Evolutionary conservation across 2,329 filamentous ascomycete species (phyloP).

Genomic region (Colletotrichum eleusines): DNA sequence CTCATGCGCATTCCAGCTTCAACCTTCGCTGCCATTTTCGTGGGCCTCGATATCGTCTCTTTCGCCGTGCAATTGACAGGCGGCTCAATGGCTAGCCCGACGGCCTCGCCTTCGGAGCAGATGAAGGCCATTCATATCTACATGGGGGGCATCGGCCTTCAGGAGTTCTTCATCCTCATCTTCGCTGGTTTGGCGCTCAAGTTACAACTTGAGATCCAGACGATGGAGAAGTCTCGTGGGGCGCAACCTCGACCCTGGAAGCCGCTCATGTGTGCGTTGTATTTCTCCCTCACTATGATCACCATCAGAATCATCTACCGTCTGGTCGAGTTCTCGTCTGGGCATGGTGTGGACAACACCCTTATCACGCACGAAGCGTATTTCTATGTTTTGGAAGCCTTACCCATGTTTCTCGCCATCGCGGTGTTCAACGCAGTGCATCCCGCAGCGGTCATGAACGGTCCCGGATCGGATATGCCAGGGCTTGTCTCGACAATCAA

Average conservation of each 20-base stretch:
- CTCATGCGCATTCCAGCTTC: slow-evolving; percentile 54
- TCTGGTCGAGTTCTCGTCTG: slow-evolving; percentile 62
- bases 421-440: slow-evolving; percentile 57
- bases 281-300: slow-evolving; percentile 53
- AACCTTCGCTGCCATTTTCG: slow-evolving; percentile 54
- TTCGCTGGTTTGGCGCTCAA: slow-evolving; percentile 56
- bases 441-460: slow-evolving; percentile 46
- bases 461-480: slow-evolving; percentile 34
- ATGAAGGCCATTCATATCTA: slow-evolving; percentile 55
- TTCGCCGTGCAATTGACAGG: slow-evolving; percentile 53
- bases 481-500: slow-evolving; percentile 12
- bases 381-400: slow-evolving; percentile 60
- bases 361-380: slow-evolving; percentile 54
- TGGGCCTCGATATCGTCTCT: slow-evolving; percentile 55
- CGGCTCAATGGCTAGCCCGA: slow-evolving; percentile 47
- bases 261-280: slow-evolving; percentile 49
- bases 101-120: slow-evolving; percentile 45
- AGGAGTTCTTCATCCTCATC: slow-evolving; percentile 63
- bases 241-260: slow-evolving; percentile 41
- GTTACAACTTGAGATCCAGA: slow-evolving; percentile 51
- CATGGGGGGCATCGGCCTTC: slow-evolving; percentile 65
- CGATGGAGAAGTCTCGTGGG: slow-evolving; percentile 29
- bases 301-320: slow-evolving; percentile 66
- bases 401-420: slow-evolving; percentile 58
- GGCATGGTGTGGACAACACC: slow-evolving; percentile 47